These are phyloP conservation scores for Rhododendron simsii DNA, from an alignment of 148 eudicot genomes.

Conservation along the genomic window DNA sequence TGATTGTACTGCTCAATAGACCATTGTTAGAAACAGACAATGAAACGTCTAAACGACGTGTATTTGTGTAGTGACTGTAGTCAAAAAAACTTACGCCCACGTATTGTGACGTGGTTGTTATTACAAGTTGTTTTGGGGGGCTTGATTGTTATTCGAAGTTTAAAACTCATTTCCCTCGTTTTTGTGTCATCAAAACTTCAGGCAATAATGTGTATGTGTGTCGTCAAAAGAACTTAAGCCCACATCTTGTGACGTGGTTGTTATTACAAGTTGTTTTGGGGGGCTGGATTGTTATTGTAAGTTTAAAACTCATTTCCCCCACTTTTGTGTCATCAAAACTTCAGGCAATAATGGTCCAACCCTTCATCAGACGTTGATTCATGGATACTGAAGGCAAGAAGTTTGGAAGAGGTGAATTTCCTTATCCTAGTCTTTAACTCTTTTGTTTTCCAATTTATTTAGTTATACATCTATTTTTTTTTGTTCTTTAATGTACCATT, in stretches of 20 bases:
- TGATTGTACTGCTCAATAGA: not conserved
- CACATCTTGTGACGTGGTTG: not conserved
- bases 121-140: not conserved
- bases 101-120: not conserved
- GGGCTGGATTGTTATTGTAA: not conserved
- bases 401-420: conserved; percentile 74
- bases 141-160: not conserved
- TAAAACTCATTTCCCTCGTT: not conserved
- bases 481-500: not conserved
- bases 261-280: not conserved
- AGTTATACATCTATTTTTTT: not conserved
- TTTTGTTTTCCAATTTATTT: not conserved
- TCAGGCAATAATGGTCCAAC: conserved; percentile 41
- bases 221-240: not conserved
- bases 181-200: conserved; percentile 15
- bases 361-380: conserved; percentile 36
- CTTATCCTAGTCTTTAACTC: not conserved
- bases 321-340: conserved; percentile 7
- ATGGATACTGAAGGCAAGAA: conserved; percentile 81
- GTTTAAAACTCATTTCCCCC: not conserved
- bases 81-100: not conserved
- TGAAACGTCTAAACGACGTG: not conserved
- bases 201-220: conserved; percentile 27
- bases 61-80: not conserved
- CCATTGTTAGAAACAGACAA: not conserved